Evolutionary conservation across 2,329 filamentous ascomycete genomes (phyloP), one percentile per base, ranked within the genome.

Genomic region (Fusarium sp.): DNA sequence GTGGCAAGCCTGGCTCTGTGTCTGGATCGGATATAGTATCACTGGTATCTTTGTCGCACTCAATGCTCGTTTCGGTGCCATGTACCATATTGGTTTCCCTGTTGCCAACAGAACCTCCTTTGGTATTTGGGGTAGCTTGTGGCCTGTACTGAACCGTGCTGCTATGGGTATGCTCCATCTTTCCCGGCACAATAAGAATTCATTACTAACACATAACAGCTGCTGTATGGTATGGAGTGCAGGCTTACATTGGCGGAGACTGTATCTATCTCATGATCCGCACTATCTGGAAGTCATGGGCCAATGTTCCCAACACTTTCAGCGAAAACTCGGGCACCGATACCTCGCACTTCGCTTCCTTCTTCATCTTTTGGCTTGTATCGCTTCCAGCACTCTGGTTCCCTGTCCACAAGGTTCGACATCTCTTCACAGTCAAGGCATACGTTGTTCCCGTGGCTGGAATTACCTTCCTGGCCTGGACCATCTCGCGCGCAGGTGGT

Each of bases 1-100:
- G 94, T 97, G 94, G 94, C 94, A 97, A 83, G 92, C 93, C 20
- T 94, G 93, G 92, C 84, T 94, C n/a, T 95, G 93, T 79, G 93
- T 98, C 48, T 96, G 94, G 92, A 84, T 95, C 35, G 95, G 95
- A 62, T 97, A 98, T 80, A 86, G 90, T 44, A 91, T 97, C 73
- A 90, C 94, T 1, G 94, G 87, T 38, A 85, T 84, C 79, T 97
- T 98, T 82, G 88, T 97, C 73, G 92, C 90, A 78, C 71, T 92
- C 73, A 97, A 93, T 11, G 94, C 94, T 73, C 91, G 94, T 55
- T 95, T 97, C 56, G 95, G 95, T 66, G 93, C 95, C 14, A 90
- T 89, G 26, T 98, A 98, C 81, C 94, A 98, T 81, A 94, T 98
- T 73, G 93, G 93, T 3, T 98, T 98, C 80, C 94, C 95, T 2